Percentiles rank a stretch among this genome's conserved stretches.
phyloP scores from a whole-genome alignment of 371 early-diverging fungal genomes.

The Umbelopsis sp. region DNA sequence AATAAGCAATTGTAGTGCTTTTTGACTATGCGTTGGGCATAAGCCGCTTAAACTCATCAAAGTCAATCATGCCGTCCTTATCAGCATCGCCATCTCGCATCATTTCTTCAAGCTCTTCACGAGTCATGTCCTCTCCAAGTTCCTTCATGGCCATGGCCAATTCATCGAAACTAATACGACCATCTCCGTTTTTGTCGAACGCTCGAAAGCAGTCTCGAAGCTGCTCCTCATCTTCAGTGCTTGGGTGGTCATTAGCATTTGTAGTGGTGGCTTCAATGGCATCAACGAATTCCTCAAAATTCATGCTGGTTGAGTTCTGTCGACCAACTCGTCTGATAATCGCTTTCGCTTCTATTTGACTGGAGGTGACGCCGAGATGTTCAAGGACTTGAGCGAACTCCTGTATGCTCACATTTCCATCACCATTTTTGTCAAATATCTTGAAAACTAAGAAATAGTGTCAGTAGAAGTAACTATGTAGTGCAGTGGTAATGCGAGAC shows the following conservation, averaged over 20 bases:
- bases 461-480: neutral
- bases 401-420: constrained; percentile 58
- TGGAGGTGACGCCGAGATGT: constrained; percentile 72
- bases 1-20: no score
- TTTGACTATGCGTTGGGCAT: constrained; percentile 35
- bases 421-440: constrained; percentile 66
- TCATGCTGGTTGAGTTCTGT: constrained; percentile 52
- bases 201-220: constrained; percentile 68
- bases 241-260: constrained; percentile 15
- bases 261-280: constrained; percentile 56
- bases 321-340: constrained; percentile 60
- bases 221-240: constrained; percentile 64
- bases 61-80: constrained; percentile 68
- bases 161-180: constrained; percentile 70
- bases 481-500: neutral
- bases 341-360: constrained; percentile 58
- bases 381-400: constrained; percentile 72
- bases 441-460: constrained; percentile 46
- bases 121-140: constrained; percentile 67
- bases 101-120: constrained; percentile 82
- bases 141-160: constrained; percentile 70
- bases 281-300: constrained; percentile 72
- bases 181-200: constrained; percentile 78
- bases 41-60: constrained; percentile 63
- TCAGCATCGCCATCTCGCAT: constrained; percentile 80